These are phyloP conservation scores for Nepenthes gracilis DNA, from an alignment of 148 eudicot genomes.

Conservation along the genomic window DNA sequence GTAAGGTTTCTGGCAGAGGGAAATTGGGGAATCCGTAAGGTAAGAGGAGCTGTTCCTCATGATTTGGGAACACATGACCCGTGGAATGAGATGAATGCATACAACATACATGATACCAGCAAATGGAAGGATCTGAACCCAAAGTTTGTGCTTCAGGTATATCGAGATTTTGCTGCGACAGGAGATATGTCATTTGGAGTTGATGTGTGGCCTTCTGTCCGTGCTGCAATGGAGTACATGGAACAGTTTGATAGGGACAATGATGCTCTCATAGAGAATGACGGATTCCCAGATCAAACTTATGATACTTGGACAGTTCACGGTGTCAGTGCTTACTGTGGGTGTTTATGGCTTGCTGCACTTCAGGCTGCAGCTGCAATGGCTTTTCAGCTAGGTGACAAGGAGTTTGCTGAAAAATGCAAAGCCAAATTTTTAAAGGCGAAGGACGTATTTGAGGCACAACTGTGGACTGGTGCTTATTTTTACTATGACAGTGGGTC, in stretches of 20 bases:
- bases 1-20: conserved; percentile 89
- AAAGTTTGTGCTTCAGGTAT: conserved; percentile 95
- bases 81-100: conserved; percentile 99
- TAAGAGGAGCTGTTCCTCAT: conserved; percentile 91
- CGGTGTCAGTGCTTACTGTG: conserved; percentile 95
- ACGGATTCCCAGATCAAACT: conserved; percentile 97
- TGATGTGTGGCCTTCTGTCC: conserved; percentile 95
- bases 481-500: conserved; percentile 97
- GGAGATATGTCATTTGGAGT: conserved; percentile 88
- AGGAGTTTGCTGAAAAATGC: conserved; percentile 71
- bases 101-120: conserved; percentile 96
- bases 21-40: conserved; percentile 85
- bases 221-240: conserved; percentile 97
- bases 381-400: conserved; percentile 84
- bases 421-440: conserved; percentile 59
- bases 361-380: conserved; percentile 93
- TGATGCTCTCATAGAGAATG: conserved; percentile 90
- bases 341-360: conserved; percentile 95
- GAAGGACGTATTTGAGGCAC: conserved; percentile 52
- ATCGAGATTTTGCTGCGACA: conserved; percentile 85
- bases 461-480: conserved; percentile 92
- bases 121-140: conserved; percentile 98
- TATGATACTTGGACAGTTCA: conserved; percentile 99
- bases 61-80: conserved; percentile 98
- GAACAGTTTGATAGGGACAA: conserved; percentile 85